phyloP scores from a whole-genome alignment of 805 yeast species.

The Ogataea angusta region DNA sequence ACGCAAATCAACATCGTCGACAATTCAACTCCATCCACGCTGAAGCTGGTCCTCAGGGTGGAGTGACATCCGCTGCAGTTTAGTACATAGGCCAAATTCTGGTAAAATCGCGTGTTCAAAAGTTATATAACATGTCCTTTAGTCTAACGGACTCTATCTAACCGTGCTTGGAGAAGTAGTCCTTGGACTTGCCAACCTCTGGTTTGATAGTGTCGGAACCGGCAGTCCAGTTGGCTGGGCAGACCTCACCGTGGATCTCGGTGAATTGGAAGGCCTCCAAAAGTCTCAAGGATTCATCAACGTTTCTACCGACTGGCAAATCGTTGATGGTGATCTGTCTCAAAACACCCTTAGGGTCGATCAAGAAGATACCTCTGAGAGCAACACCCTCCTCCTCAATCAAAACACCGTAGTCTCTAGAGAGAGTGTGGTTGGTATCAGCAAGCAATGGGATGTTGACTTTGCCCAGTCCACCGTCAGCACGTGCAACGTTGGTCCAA shows the following conservation, averaged over 20 bases:
- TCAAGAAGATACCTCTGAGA: slow-evolving; percentile 96
- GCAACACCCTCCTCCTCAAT: slow-evolving; percentile 96
- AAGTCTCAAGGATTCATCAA: slow-evolving; percentile 95
- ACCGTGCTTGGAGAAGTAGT: slow-evolving; percentile 60
- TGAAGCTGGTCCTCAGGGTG: slow-evolving; percentile 7
- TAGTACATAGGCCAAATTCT: background rate
- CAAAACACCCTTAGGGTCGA: slow-evolving; percentile 91
- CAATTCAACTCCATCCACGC: slow-evolving; percentile 2
- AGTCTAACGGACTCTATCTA: slow-evolving; percentile 7
- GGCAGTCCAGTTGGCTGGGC: slow-evolving; percentile 99
- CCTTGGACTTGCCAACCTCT: slow-evolving; percentile 72
- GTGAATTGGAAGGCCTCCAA: slow-evolving; percentile 99
- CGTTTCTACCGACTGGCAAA: slow-evolving; percentile 98
- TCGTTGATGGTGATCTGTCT: slow-evolving; percentile 98
- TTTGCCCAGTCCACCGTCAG: slow-evolving; percentile 98
- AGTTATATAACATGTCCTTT: background rate
- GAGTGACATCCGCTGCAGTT: background rate
- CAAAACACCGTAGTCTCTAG: slow-evolving; percentile 96
- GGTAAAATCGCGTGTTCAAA: background rate
- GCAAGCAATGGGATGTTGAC: slow-evolving; percentile 92
- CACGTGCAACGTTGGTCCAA: slow-evolving; percentile 95
- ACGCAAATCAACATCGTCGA: slow-evolving; percentile 21
- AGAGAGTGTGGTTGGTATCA: slow-evolving; percentile 93
- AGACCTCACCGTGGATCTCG: slow-evolving; percentile 98
- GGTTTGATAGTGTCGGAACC: slow-evolving; percentile 93